Conservation (phyloP, 106 monocot species). For the Narthecium ossifragum region DNA sequence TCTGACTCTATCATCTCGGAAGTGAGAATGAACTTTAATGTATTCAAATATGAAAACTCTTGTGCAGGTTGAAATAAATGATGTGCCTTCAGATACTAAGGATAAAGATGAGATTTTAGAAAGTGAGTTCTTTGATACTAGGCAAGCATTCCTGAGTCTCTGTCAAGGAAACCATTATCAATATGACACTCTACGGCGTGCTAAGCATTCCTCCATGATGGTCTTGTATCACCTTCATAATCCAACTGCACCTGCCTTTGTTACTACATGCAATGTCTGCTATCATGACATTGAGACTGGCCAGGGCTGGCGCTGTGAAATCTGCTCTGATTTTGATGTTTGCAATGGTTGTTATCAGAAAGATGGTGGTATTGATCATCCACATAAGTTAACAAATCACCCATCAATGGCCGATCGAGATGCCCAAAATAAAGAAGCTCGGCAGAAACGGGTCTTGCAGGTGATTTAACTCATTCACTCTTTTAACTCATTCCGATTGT, state of each 20-base stretch:
- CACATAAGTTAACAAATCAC: slow-evolving; percentile 78
- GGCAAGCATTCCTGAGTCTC: slow-evolving; percentile 91
- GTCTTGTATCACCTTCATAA: slow-evolving; percentile 96
- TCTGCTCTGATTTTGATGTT: slow-evolving; percentile 93
- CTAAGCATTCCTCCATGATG: slow-evolving; percentile 99
- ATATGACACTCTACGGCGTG: slow-evolving; percentile 91
- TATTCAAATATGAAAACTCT: slow-evolving; percentile 9
- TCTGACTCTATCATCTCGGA: too few species aligned
- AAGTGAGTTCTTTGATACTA: slow-evolving; percentile 93
- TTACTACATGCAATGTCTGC: slow-evolving; percentile 84
- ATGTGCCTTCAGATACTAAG: slow-evolving; percentile 69
- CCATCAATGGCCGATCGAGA: slow-evolving; percentile 68
- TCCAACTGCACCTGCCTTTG: slow-evolving; percentile 96
- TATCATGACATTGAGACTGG: slow-evolving; percentile 85
- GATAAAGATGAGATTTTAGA: slow-evolving; percentile 93
- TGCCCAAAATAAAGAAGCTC: slow-evolving; percentile 91
- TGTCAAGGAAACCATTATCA: slow-evolving; percentile 99
- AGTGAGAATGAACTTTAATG: too few species aligned
- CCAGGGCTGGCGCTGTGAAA: slow-evolving; percentile 90
- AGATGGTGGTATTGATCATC: slow-evolving; percentile 74
- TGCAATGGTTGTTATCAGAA: slow-evolving; percentile 78
- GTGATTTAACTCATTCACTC: too few species aligned
- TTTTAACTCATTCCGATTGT: too few species aligned
- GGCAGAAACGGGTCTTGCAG: slow-evolving; percentile 83
- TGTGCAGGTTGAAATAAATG: slow-evolving; percentile 70